Conservation (phyloP, 1,284 basidiomycete species). For the Coriolopsis trogii region DNA sequence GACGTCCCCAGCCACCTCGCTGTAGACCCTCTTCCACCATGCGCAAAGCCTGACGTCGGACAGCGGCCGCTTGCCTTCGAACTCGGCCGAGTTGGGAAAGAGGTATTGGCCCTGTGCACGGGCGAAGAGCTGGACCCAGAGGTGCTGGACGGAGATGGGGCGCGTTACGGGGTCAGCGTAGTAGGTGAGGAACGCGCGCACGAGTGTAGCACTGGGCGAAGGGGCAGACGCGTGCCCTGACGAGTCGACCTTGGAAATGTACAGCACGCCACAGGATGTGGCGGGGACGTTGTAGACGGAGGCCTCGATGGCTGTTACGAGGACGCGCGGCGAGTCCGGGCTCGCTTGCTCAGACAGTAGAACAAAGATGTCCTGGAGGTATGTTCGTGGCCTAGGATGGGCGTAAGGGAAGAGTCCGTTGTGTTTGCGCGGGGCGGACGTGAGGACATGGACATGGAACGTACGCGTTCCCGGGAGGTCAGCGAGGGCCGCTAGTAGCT, state of each 20-base stretch:
- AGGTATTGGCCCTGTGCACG: conserved; percentile 91
- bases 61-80: conserved; percentile 73
- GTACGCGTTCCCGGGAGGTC: conserved; percentile 64
- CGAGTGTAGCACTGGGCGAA: conserved; percentile 70
- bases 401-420: conserved; percentile 79
- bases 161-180: conserved; percentile 71
- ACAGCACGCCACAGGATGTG: conserved; percentile 76
- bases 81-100: conserved; percentile 89
- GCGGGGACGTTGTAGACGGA: conserved; percentile 77
- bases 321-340: conserved; percentile 51
- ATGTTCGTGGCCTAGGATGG: conserved; percentile 59
- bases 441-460: conserved; percentile 76
- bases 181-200: conserved; percentile 68
- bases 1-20: conserved; percentile 52
- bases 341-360: conserved; percentile 64
- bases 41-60: conserved; percentile 82
- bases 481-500: conserved; percentile 60
- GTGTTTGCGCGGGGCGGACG: conserved; percentile 72
- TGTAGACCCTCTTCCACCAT: conserved; percentile 89
- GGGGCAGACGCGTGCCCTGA: conserved; percentile 74
- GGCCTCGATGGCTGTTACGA: conserved; percentile 84
- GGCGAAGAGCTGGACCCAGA: conserved; percentile 92
- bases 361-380: conserved; percentile 76
- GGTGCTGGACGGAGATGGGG: conserved; percentile 52
- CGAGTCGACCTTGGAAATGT: conserved; percentile 94